Evolutionary conservation across 2,329 filamentous ascomycete genomes (phyloP), one percentile per base, ranked within the genome.

Genomic region (Pseudogymnoascus sp.): DNA sequence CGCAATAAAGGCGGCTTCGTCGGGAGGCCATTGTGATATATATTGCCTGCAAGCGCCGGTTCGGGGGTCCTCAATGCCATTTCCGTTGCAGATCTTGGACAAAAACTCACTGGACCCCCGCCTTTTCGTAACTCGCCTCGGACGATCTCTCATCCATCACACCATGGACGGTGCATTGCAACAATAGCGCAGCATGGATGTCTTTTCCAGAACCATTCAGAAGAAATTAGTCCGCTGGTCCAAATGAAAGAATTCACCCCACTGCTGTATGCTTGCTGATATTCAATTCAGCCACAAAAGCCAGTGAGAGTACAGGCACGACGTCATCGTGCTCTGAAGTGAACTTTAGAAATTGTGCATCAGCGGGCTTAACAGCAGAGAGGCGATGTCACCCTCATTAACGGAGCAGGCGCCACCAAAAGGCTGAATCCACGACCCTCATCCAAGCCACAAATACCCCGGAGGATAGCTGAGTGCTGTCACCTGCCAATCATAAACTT

Each of bases 1-100:
- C 29, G 48, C 48, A 55, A 33, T 55, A 55, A 9, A 33, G 48
- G 45, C 45, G 48, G 48, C 48, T 55, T 55, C 9, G 48, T 55
- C 48, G 48, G 48, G 48, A 55, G 29, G 29, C 48, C n/a, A 55
- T 55, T 33, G 45, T 52, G 48, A 55, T 55, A 33, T 33, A 55
- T 55, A 55, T 55, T 55, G 48, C 48, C 48, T 55, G 48, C 48
- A 55, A 55, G 48, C 48, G 48, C 9, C 27, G 48, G 48, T 10
- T 55, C 48, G 48, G 48, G 25, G 48, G 48, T 55, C 48, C 48
- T 55, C 27, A 18, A 55, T 33, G 48, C 48, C 48, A 55, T 33
- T 18, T 55, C 48, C 48, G 48, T 55, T 55, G 27, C 48, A 55
- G 48, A 55, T 55, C 48, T 55, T 55, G 29, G 48, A 33, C 48